These are phyloP conservation scores for Ashbya aceris DNA, from an alignment of 1,139 yeast species.

Conservation along the genomic window DNA sequence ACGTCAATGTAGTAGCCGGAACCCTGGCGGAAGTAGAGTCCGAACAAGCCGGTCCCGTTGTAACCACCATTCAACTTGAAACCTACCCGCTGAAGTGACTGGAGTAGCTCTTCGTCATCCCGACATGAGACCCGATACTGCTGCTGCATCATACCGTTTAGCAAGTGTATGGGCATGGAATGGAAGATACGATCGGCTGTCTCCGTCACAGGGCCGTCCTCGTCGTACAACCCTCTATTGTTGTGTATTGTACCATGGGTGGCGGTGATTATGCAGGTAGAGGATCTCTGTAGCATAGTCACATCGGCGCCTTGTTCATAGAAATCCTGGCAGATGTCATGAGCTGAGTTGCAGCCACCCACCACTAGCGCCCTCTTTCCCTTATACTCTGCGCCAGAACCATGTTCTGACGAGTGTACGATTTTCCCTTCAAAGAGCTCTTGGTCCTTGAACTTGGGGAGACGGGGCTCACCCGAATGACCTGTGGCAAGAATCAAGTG, in stretches of 20 bases:
- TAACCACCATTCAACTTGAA: conserved; percentile 37
- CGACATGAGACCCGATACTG: conserved; percentile 29
- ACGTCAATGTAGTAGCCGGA: conserved; percentile 41
- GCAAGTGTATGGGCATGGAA: conserved; percentile 30
- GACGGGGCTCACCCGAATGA: conserved; percentile 36
- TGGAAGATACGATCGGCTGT: conserved; percentile 33
- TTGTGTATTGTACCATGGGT: conserved; percentile 30
- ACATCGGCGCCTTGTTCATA: conserved; percentile 37
- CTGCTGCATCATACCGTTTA: conserved; percentile 30
- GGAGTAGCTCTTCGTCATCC: conserved; percentile 29
- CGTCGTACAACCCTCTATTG: conserved; percentile 31
- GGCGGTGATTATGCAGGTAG: conserved; percentile 36
- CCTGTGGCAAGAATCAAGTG: conserved; percentile 38
- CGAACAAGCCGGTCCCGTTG: conserved; percentile 37
- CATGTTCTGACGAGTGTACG: conserved; percentile 35
- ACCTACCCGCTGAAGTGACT: conserved; percentile 30
- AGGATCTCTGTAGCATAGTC: conserved; percentile 37
- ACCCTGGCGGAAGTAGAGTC: conserved; percentile 35
- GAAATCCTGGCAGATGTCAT: conserved; percentile 39
- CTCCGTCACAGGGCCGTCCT: conserved; percentile 32
- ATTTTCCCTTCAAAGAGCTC: conserved; percentile 34
- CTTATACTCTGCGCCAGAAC: conserved; percentile 33
- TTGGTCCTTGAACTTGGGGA: conserved; percentile 34
- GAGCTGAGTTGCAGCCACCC: conserved; percentile 39
- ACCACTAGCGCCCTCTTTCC: conserved; percentile 37